A percentile compares a stretch with the other conserved stretches of the same genome.
These are phyloP conservation scores for Boehmeria nivea DNA, from an alignment of 306 rosid species.

Conservation along the genomic window DNA sequence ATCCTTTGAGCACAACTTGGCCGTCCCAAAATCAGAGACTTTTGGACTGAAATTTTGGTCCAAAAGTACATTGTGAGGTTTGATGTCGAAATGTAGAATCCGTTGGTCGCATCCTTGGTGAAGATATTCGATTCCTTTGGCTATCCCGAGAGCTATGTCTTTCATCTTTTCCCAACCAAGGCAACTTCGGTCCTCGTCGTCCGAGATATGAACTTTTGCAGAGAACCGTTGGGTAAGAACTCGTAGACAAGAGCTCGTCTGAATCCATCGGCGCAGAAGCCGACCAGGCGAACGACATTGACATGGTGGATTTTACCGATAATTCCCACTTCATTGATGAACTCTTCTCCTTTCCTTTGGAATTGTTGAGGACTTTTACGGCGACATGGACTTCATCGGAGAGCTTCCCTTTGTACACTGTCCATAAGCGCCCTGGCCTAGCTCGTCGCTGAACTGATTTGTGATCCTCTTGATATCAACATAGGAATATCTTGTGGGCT, in stretches of 20 bases:
- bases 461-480: constrained; percentile 31
- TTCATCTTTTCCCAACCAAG: constrained; percentile 36
- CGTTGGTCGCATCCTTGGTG: constrained; percentile 34
- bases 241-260: constrained; percentile 10
- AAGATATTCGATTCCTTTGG: constrained; percentile 30
- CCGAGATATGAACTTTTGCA: constrained; percentile 29
- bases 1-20: constrained; percentile 31
- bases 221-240: constrained; percentile 27
- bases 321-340: constrained; percentile 37
- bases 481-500: constrained; percentile 26
- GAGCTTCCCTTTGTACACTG: constrained; percentile 3
- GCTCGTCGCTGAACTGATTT: constrained; percentile 25
- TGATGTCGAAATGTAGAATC: constrained; percentile 36
- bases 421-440: constrained; percentile 16
- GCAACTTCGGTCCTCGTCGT: constrained; percentile 4
- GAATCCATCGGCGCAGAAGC: constrained; percentile 8
- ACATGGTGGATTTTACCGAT: constrained; percentile 35
- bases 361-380: constrained; percentile 11
- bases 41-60: constrained; percentile 30
- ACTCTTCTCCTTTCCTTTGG: constrained; percentile 30
- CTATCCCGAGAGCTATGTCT: constrained; percentile 26
- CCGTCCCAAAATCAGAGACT: constrained; percentile 33
- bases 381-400: neutral
- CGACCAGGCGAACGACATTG: constrained; percentile 27
- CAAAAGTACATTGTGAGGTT: constrained; percentile 32